Conservation (phyloP, 2,329 filamentous ascomycete genomes). For the Ophiostoma sp. region DNA sequence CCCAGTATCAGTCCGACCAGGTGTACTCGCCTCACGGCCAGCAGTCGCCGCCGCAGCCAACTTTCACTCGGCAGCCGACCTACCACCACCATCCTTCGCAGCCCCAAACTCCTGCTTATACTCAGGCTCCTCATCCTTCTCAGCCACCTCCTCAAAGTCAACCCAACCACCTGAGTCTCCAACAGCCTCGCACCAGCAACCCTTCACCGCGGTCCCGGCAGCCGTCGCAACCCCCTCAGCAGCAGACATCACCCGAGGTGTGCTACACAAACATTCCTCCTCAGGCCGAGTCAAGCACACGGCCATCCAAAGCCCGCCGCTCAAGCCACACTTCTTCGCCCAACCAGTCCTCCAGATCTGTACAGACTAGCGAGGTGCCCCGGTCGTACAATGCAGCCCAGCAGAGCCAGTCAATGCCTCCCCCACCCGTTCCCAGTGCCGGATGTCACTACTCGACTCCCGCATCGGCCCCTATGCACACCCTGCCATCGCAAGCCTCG, state of each 20-base stretch:
- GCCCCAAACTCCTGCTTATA: background rate
- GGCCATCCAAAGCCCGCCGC: background rate
- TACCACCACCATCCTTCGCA: background rate
- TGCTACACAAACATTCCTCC: background rate
- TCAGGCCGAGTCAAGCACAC: background rate
- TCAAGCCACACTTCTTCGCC: background rate
- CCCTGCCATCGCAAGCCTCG: background rate
- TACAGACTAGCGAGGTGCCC: background rate
- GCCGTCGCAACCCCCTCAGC: background rate
- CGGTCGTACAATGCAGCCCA: background rate
- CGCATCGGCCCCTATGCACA: background rate
- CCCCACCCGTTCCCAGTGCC: background rate
- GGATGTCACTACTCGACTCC: background rate
- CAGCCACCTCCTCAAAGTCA: background rate
- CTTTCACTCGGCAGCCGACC: background rate
- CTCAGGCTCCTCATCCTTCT: background rate
- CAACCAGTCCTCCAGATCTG: background rate
- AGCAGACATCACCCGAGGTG: background rate
- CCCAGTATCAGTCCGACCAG: background rate
- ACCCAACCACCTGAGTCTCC: background rate
- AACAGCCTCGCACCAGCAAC: background rate
- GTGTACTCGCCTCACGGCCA: background rate
- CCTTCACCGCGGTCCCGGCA: background rate
- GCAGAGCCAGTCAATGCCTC: background rate
- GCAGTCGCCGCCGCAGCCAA: background rate